Conservation (phyloP, 352 stramenopile species). For the Globisporangium parvum region DNA sequence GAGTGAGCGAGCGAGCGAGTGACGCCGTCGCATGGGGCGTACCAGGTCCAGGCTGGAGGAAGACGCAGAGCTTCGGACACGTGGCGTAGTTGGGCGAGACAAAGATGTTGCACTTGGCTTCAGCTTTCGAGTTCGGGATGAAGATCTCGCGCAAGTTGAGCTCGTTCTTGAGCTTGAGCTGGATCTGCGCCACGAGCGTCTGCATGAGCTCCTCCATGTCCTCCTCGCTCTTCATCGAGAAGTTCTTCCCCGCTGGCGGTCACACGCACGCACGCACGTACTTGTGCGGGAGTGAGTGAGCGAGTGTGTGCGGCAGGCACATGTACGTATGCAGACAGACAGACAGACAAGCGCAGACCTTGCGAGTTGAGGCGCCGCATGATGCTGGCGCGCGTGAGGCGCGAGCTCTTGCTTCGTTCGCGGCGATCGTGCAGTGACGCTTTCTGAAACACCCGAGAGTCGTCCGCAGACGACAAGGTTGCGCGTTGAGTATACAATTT, state of each 20-base stretch:
- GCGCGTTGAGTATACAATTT: neutral
- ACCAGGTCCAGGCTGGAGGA: slow-evolving; percentile 69
- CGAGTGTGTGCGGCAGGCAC: too few relatives aligned
- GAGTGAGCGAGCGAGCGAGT: neutral
- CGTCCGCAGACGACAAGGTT: neutral
- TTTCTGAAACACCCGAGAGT: neutral
- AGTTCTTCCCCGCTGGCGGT: slow-evolving; percentile 51
- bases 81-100: slow-evolving; percentile 75
- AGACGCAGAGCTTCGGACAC: slow-evolving; percentile 77
- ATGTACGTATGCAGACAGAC: too few relatives aligned
- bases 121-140: slow-evolving; percentile 84
- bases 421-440: slow-evolving; percentile 1
- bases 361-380: slow-evolving; percentile 58
- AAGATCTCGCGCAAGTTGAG: slow-evolving; percentile 80
- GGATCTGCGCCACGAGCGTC: slow-evolving; percentile 76
- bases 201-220: slow-evolving; percentile 84
- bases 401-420: neutral
- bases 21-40: too few relatives aligned
- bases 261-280: too few relatives aligned
- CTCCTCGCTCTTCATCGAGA: slow-evolving; percentile 75
- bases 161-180: slow-evolving; percentile 83
- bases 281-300: neutral
- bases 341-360: slow-evolving; percentile 19
- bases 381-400: neutral
- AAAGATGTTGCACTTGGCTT: slow-evolving; percentile 85